phyloP scores from a whole-genome alignment of 768 basidiomycete genomes.

The Termitomyces sp. region DNA sequence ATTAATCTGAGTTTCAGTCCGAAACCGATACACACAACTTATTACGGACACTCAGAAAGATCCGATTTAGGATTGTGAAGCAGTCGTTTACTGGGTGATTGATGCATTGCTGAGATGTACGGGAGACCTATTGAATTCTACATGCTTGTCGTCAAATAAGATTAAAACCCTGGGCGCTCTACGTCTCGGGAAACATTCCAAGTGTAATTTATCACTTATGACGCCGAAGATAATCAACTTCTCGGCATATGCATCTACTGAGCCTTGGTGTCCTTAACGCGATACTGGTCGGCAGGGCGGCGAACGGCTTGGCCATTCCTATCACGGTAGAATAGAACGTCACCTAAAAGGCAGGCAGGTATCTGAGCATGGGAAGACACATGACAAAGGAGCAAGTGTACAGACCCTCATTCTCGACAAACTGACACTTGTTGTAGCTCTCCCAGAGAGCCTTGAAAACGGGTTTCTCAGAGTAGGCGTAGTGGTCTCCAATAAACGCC shows the following conservation, averaged over 20 bases:
- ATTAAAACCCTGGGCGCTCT: neutral
- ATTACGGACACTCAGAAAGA: neutral
- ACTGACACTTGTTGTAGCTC: constrained; percentile 1
- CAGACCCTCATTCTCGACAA: neutral
- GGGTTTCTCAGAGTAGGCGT: neutral
- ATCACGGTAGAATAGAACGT: neutral
- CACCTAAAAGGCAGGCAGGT: neutral
- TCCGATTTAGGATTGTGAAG: neutral
- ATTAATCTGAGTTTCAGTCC: no score
- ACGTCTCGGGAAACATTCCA: neutral
- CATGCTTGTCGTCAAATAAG: neutral
- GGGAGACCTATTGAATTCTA: neutral
- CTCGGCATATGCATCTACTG: neutral
- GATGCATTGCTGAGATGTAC: neutral
- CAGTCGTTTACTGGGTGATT: neutral
- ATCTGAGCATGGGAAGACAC: neutral
- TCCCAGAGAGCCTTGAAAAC: neutral
- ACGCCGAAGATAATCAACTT: neutral
- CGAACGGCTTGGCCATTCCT: neutral
- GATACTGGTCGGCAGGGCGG: neutral
- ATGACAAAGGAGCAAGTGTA: neutral
- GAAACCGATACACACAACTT: neutral
- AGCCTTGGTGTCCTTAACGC: neutral
- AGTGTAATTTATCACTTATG: neutral
- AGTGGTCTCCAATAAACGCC: neutral